Base-by-base conservation (phyloP, 1,139 yeast genomes). In the Diutina scorzettiae region DNA sequence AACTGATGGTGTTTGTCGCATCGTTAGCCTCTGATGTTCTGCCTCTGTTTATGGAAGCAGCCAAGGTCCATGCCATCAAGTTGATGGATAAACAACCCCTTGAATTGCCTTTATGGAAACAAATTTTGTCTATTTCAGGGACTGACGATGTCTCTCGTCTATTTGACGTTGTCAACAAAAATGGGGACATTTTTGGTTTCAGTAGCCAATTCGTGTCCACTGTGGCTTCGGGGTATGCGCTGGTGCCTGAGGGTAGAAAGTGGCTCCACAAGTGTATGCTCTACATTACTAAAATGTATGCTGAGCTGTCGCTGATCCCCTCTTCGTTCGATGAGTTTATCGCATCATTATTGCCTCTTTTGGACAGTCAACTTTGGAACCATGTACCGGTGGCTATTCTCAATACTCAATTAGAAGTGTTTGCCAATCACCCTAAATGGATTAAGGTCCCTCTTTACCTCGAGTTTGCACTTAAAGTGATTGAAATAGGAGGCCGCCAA, bases 321-420 rank as follows among this genome's bases (percentile, higher is more conserved):
- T 9, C n/a, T 11, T 16, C 28, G 12, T 34, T 34, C 11, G 39
- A 34, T 16, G 39, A 34, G 21, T 34, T 34, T 23, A 3, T 34
- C 11, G 7, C 19, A 4, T 19, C 28, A 4, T 16, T 34, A 18
- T n/a, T n/a, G 2, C 1, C 5, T 6, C 19, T 23, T 21, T 4
- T 21, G 19, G 19, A 14, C n/a, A 3, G 5, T 3, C 14, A 34
- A 3, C 18, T 44, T 12, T 37, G 45, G 34, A 29, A 25, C 12
- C 4, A n/a, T 2, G 66, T 76, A 11, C 72, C 81, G 2, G 52
- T 58, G 5, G 53, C 66, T 5, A 62, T 78, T 34, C 47, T 83
- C 12, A 80, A 82, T 48, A 64, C 94, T 0, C 82, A 82, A 49
- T 57, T 84, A 29, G 93, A 85, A 55, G 85, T 75, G 14, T 56